Evolutionary conservation across 805 yeast species (phyloP).

Genomic region (Clavispora phyllophila): DNA sequence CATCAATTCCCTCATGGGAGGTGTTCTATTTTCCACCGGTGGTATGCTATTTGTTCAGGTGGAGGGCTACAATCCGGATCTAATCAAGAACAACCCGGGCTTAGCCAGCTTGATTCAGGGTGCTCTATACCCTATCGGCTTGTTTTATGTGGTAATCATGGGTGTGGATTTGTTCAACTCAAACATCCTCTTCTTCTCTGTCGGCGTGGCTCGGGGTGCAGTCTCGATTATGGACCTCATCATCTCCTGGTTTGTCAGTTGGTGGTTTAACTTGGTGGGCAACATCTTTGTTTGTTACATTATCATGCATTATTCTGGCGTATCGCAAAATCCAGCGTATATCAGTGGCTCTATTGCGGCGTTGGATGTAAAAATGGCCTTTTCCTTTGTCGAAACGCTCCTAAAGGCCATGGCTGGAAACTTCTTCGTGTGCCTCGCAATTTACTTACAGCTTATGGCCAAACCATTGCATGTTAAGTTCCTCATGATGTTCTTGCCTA

Average conservation of each 20-base stretch:
- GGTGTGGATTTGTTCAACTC: constrained; percentile 78
- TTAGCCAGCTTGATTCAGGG: constrained; percentile 55
- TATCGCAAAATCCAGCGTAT: constrained; percentile 38
- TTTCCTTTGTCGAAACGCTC: constrained; percentile 56
- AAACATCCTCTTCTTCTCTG: constrained; percentile 65
- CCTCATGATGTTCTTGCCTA: constrained; percentile 57
- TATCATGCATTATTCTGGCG: constrained; percentile 52
- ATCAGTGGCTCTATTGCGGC: constrained; percentile 45
- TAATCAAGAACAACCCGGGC: constrained; percentile 44
- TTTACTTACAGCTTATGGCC: constrained; percentile 71
- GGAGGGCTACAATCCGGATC: constrained; percentile 46
- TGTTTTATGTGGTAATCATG: constrained; percentile 67
- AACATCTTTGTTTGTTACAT: constrained; percentile 63
- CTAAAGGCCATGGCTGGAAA: constrained; percentile 74
- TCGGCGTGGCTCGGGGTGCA: constrained; percentile 65
- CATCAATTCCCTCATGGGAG: constrained; percentile 65
- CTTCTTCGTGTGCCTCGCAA: constrained; percentile 70
- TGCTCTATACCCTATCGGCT: constrained; percentile 60
- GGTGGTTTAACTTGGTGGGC: constrained; percentile 61
- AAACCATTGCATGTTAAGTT: constrained; percentile 76
- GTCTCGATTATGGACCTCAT: constrained; percentile 58
- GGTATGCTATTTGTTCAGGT: constrained; percentile 62
- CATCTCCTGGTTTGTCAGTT: constrained; percentile 63
- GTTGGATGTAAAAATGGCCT: constrained; percentile 38
- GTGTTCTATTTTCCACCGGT: constrained; percentile 62